Percentiles rank a stretch among this genome's conserved stretches.
Conservation (phyloP, 305 asterid genomes). For the Coffea humblotiana region DNA sequence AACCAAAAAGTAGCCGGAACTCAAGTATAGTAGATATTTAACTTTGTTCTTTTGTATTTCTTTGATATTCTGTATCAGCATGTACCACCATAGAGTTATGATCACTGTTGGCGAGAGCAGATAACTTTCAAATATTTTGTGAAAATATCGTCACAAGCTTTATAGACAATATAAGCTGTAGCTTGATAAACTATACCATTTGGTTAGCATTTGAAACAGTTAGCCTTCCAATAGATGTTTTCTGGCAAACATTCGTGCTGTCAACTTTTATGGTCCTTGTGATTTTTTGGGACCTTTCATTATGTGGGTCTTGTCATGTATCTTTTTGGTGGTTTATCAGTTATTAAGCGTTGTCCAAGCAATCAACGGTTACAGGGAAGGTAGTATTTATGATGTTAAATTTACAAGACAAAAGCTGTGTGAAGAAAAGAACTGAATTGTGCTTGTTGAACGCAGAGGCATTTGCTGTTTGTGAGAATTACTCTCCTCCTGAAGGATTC, state of each 20-base stretch:
- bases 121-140: neutral
- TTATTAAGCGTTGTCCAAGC: neutral
- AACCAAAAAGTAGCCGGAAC: conserved; percentile 98
- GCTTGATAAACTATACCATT: neutral
- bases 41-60: neutral
- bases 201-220: neutral
- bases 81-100: neutral
- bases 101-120: neutral
- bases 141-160: neutral
- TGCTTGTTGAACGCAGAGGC: conserved; percentile 64
- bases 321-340: neutral
- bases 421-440: neutral
- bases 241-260: neutral
- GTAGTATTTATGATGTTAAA: neutral
- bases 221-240: neutral
- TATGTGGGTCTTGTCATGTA: neutral
- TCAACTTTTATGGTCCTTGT: neutral
- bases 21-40: conserved; percentile 72
- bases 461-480: conserved; percentile 88
- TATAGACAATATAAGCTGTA: neutral
- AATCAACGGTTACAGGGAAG: neutral
- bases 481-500: conserved; percentile 94
- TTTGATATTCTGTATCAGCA: conserved; percentile 2
- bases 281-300: neutral
- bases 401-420: neutral